Base-by-base conservation (phyloP, 306 rosid genomes). In the Dalbergia cultrata region DNA sequence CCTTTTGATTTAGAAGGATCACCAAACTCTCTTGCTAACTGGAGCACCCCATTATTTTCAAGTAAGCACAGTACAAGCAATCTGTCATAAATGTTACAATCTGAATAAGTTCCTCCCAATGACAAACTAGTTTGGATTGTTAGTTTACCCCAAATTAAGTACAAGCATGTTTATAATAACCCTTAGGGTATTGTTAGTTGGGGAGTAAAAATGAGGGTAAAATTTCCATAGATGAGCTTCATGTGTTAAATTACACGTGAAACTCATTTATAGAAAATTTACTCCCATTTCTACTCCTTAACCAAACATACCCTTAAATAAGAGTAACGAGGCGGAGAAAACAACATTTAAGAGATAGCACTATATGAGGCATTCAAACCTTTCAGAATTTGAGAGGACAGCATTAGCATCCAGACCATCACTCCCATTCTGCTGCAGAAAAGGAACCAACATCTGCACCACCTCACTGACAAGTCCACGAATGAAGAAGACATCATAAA, bases 401-500 rank as follows among this genome's bases (percentile, higher is more conserved):
- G 88, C 87, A 56, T 85, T 87, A 76, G 71, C 80, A 88, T 89
- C 96, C 52, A 74, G 80, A 83, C 64, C 91, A 81, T 82, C 88
- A 67, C 72, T 83, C 57, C 85, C 91, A 74, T 77, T 86, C 26
- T 79, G 82, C 83, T 74, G 89, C 69, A 95, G 89, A 84, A 81
- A 87, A 67, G 97, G 90, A 87, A 89, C 92, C 88, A 95, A 69
- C 76, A 80, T 82, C 86, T 90, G 99, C 85, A 91, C 86, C 80
- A 95, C 99, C 88, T 93, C 97, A 12, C 83, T 72, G 64, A 74
- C 77, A 61, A 85, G 78, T 77, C 99, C 99, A 18, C 56, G 35
- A 69, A 84, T 85, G 81, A 95, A 93, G 91, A 95, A 93, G 70
- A 85, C 86, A 71, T 95, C 99, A 37, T 90, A 95, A 77, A 93